phyloP scores from a whole-genome alignment of 148 eudicot species.

The Silene conica region DNA sequence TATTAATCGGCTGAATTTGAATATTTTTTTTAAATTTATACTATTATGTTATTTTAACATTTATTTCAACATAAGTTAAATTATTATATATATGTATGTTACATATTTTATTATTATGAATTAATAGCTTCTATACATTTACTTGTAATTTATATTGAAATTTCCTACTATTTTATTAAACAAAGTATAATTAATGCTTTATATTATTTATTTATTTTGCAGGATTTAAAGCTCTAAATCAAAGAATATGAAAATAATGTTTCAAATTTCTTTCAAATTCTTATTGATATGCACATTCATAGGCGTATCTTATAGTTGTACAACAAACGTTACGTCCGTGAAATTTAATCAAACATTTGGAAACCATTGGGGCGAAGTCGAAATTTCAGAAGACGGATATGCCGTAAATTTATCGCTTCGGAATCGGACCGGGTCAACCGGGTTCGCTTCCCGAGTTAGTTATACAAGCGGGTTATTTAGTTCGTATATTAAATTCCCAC shows the following conservation, averaged over 20 bases:
- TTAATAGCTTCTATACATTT: neutral
- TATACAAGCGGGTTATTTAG: slow-evolving; percentile 30
- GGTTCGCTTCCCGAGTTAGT: slow-evolving; percentile 20
- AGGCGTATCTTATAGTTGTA: neutral
- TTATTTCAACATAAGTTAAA: too few species aligned
- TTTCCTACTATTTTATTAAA: too few species aligned
- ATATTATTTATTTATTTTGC: neutral
- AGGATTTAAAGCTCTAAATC: neutral
- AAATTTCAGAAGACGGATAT: neutral
- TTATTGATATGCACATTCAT: slow-evolving; percentile 5
- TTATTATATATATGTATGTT: neutral
- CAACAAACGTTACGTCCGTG: neutral
- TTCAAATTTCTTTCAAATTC: neutral
- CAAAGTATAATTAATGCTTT: neutral
- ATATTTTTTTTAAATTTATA: too few species aligned
- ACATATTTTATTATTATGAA: too few species aligned
- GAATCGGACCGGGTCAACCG: slow-evolving; percentile 23
- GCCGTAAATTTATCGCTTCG: slow-evolving; percentile 3
- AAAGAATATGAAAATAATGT: neutral
- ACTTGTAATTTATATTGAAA: too few species aligned
- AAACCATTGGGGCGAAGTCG: neutral
- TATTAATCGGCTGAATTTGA: too few species aligned
- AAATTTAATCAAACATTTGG: slow-evolving; percentile 6
- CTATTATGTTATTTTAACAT: too few species aligned
- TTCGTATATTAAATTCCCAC: slow-evolving; percentile 31